Evolutionary conservation across 2,329 filamentous ascomycete species (phyloP).

Genomic region (Colletotrichum chlorophyti): DNA sequence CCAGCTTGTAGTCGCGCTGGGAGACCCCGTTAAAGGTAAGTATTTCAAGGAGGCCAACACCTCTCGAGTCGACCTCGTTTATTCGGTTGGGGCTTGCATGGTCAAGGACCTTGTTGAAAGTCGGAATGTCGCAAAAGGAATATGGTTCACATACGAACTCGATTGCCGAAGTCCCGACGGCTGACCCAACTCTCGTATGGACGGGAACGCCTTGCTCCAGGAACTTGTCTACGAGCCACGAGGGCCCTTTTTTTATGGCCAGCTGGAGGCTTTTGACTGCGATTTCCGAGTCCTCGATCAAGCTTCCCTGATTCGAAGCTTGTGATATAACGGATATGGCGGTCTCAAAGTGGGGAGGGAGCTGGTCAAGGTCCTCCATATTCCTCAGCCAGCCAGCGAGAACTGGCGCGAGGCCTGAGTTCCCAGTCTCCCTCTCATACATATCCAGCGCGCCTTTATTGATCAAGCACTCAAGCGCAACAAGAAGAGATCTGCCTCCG

Average conservation of each 20-base stretch:
- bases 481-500: not conserved
- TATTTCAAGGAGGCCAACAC: not conserved
- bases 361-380: not conserved
- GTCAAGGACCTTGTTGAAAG: not conserved
- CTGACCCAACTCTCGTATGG: not conserved
- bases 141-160: not conserved
- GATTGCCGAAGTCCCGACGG: not conserved
- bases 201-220: not conserved
- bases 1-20: not conserved
- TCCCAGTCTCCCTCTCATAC: not conserved
- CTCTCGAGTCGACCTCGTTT: not conserved
- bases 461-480: slow-evolving; percentile 2
- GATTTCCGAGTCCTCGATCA: not conserved
- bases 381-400: not conserved
- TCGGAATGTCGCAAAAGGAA: not conserved
- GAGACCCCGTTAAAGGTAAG: not conserved
- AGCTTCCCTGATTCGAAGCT: not conserved
- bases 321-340: not conserved
- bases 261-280: not conserved
- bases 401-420: not conserved
- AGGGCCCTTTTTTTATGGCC: not conserved
- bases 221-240: not conserved
- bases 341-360: too few species aligned
- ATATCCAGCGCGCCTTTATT: not conserved
- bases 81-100: not conserved